phyloP scores from a whole-genome alignment of 306 rosid species.

The Cucumis cinereus region DNA sequence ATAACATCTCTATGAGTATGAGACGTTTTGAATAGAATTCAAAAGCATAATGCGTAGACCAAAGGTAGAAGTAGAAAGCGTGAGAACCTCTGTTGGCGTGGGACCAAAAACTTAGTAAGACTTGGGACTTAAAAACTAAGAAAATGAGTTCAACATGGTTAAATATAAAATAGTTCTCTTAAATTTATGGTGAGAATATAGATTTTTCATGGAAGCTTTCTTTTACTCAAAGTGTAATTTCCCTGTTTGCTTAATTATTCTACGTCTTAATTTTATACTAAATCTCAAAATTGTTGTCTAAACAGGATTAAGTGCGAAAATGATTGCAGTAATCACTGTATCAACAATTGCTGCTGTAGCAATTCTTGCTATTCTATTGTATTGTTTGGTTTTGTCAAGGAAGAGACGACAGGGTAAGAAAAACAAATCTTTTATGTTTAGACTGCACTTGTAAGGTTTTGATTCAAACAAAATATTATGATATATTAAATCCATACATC shows the following conservation, averaged over 20 bases:
- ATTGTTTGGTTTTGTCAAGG: neutral
- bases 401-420: conserved; percentile 3
- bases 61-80: no score
- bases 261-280: neutral
- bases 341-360: conserved; percentile 7
- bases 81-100: neutral
- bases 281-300: neutral
- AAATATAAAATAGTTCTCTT: neutral
- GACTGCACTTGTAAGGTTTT: neutral
- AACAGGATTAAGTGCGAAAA: neutral
- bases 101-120: neutral
- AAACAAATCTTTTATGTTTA: neutral
- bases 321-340: neutral
- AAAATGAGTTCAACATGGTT: neutral
- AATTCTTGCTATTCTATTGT: conserved; percentile 7
- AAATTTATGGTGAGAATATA: neutral
- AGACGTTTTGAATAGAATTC: neutral
- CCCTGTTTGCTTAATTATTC: neutral
- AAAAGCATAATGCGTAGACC: neutral
- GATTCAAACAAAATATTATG: neutral
- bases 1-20: neutral
- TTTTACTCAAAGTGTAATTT: neutral
- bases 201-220: neutral
- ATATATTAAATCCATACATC: neutral
- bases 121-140: neutral